Evolutionary conservation across 129 eudicot genomes (phyloP), one percentile per base, ranked within the genome.

Genomic region (Glebionis coronaria): DNA sequence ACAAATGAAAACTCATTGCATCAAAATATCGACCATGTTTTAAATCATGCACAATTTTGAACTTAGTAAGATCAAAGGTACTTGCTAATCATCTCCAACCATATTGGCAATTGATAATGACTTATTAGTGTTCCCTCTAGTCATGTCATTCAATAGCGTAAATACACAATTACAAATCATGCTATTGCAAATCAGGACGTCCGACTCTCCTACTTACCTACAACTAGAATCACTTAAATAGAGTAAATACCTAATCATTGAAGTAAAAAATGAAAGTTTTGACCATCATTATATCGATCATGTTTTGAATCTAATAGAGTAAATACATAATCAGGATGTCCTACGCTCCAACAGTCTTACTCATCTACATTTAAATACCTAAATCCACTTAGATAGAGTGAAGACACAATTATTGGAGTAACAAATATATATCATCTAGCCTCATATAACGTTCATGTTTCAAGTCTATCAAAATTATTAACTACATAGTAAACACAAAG

Each of bases 221-320:
- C 64, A 54, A 53, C 11, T 12, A 6, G 45, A 52, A 51, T 73
- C 42, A 63, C 31, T 73, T 42, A 55, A 42, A 27, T 73, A 53
- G 38, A 14, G 18, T 27, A n/a, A 15, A 27, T 8, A 35, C 42
- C 6, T 35, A 35, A 7, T 45, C 4, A 28, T 56, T 35, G 45
- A 44, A 64, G 58, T 56, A 11, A 63, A 31, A 68, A 54, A 69
- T 16, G 53, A 69, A 13, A 67, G 55, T n/a, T 44, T 44, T 46
- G 19, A 13, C 7, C 57, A 53, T 21, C 76, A 62, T 9, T 42
- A 69, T 46, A 35, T 35, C 42, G 2, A 44, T 44, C 15, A 15
- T 63, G 63, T 3, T 55, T 65, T 47, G 63, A 49, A 64, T 56
- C 25, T 23, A 23, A 23, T 31, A n/a, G n/a, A n/a, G n/a, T n/a